phyloP scores from a whole-genome alignment of 2,329 filamentous ascomycete genomes.

The Pochonia chlamydosporia region DNA sequence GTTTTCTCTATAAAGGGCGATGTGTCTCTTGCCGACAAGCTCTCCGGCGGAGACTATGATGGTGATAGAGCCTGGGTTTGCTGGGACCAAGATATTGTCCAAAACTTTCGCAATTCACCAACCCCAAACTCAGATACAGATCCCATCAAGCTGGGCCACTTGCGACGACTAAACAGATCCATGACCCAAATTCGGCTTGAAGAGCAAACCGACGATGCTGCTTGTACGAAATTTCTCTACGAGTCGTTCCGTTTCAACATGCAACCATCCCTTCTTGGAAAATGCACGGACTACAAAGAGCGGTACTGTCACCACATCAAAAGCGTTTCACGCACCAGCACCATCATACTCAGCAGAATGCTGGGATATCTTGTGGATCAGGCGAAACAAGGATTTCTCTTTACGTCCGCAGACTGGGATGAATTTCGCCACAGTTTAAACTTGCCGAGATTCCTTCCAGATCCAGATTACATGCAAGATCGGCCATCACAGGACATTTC shows the following conservation, averaged over 20 bases:
- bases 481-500: slow-evolving; percentile 2
- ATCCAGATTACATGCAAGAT: slow-evolving; percentile 39
- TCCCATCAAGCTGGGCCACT: slow-evolving; percentile 38
- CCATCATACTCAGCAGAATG: slow-evolving; percentile 44
- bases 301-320: slow-evolving; percentile 54
- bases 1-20: slow-evolving; percentile 65
- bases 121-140: slow-evolving; percentile 25
- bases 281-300: slow-evolving; percentile 60
- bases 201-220: slow-evolving; percentile 21
- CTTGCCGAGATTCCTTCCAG: slow-evolving; percentile 14
- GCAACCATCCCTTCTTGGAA: slow-evolving; percentile 52
- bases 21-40: slow-evolving; percentile 58
- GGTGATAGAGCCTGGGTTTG: slow-evolving; percentile 75
- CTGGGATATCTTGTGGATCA: slow-evolving; percentile 53
- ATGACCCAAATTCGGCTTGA: slow-evolving; percentile 37
- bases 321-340: slow-evolving; percentile 37
- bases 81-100: slow-evolving; percentile 62
- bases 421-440: slow-evolving; percentile 22
- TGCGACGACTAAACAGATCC: slow-evolving; percentile 41
- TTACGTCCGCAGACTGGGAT: slow-evolving; percentile 36
- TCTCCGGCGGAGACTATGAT: slow-evolving; percentile 78
- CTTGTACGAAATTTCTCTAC: slow-evolving; percentile 40
- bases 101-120: slow-evolving; percentile 59
- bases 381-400: slow-evolving; percentile 47
- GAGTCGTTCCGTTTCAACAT: slow-evolving; percentile 54